A percentile compares a stretch with the other conserved stretches of the same genome.
Conservation (phyloP, 179 eudicot species). For the Beta macrorhiza region DNA sequence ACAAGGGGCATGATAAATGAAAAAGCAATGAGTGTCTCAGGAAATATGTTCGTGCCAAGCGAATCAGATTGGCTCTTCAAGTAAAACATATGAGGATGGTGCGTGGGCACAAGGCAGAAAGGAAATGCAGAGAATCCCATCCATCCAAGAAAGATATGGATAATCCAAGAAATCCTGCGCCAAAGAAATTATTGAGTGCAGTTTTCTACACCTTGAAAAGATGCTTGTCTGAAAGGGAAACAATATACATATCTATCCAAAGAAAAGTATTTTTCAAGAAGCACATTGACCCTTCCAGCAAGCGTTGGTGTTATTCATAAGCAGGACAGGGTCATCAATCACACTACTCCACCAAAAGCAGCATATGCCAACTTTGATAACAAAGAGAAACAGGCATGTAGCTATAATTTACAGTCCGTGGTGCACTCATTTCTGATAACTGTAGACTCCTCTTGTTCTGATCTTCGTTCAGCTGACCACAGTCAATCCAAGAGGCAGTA, state of each 20-base stretch:
- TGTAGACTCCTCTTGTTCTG: not conserved
- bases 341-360: conserved; percentile 7
- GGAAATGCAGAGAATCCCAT: conserved; percentile 56
- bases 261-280: conserved; percentile 16
- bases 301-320: conserved; percentile 1
- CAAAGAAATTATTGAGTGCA: conserved; percentile 50
- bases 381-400: conserved; percentile 3
- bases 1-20: conserved; percentile 73
- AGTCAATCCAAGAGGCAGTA: not conserved
- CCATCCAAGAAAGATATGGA: conserved; percentile 64
- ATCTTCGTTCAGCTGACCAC: not conserved
- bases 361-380: conserved; percentile 8
- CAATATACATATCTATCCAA: conserved; percentile 31
- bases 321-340: conserved; percentile 9
- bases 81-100: conserved; percentile 55
- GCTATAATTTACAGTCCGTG: not conserved
- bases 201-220: conserved; percentile 34
- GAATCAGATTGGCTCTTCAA: conserved; percentile 63
- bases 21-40: conserved; percentile 64
- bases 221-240: conserved; percentile 34
- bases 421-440: not conserved
- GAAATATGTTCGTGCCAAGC: conserved; percentile 65
- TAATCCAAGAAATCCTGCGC: conserved; percentile 48
- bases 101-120: conserved; percentile 57
- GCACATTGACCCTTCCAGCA: conserved; percentile 22